Evolutionary conservation across 352 stramenopile genomes (phyloP).

Genomic region (Pythium folliculosum): DNA sequence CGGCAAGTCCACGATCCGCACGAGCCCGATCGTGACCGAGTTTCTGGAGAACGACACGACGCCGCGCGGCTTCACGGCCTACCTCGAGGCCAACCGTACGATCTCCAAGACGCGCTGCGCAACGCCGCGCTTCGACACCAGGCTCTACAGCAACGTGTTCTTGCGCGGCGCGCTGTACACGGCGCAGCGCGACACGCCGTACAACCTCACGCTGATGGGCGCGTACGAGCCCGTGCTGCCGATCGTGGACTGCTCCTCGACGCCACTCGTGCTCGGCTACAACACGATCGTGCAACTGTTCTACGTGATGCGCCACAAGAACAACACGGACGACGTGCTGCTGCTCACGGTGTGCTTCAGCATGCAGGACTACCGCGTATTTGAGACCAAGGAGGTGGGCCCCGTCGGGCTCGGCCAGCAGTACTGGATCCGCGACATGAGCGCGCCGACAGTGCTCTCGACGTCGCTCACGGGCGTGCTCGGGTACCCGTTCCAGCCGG

Average conservation of each 20-base stretch:
- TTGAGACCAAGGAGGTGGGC: conserved; percentile 9
- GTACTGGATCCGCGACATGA: conserved; percentile 6
- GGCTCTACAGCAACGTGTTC: conserved; percentile 22
- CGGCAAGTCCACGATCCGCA: conserved; percentile 17
- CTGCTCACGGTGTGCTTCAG: conserved; percentile 15
- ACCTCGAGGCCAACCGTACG: conserved; percentile 6
- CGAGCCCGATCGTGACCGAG: conserved; percentile 11
- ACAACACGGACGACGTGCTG: conserved; percentile 4
- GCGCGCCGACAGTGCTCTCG: not conserved
- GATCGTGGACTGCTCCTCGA: conserved; percentile 44
- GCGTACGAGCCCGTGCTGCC: conserved; percentile 22
- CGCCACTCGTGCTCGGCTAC: conserved; percentile 18
- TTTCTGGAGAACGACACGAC: conserved; percentile 8
- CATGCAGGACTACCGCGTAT: conserved; percentile 15
- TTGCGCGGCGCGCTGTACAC: conserved; percentile 11
- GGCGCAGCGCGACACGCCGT: conserved; percentile 5
- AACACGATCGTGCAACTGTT: conserved; percentile 7
- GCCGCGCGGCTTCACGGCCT: conserved; percentile 19
- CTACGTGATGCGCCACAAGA: conserved; percentile 21
- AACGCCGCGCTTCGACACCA: not conserved
- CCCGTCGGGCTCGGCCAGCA: not conserved
- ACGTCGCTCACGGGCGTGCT: not conserved
- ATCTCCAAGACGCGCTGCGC: conserved; percentile 16
- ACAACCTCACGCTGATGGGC: conserved; percentile 26
- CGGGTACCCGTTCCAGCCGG: conserved; percentile 17